Evolutionary conservation across 2,329 filamentous ascomycete genomes (phyloP).

Genomic region (Trichoderma hamatum): DNA sequence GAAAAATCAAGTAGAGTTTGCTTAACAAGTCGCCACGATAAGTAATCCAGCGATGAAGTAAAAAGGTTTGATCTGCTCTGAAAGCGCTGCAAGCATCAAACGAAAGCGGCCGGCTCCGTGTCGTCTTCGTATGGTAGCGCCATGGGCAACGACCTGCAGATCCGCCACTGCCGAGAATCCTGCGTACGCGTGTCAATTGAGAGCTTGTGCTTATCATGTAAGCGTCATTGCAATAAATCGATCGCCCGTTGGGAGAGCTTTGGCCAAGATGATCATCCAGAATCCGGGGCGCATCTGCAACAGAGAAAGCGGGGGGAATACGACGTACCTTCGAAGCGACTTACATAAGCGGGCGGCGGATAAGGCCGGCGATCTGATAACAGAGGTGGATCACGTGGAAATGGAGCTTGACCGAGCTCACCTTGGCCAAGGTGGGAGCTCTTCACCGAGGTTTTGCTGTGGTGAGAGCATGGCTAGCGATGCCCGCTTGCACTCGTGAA

Average conservation of each 20-base stretch:
- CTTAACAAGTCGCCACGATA: background rate
- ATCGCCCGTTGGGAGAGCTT: conserved; percentile 15
- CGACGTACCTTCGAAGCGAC: background rate
- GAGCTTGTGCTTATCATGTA: conserved; percentile 13
- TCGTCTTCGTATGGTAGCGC: background rate
- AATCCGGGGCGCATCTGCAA: conserved; percentile 22
- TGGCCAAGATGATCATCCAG: conserved; percentile 15
- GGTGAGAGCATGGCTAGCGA: background rate
- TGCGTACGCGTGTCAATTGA: background rate
- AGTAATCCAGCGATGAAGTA: background rate
- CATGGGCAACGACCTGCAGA: background rate
- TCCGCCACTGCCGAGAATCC: background rate
- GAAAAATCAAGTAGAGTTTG: background rate
- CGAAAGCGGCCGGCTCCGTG: conserved; percentile 13
- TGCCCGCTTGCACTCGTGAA: background rate
- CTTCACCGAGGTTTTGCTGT: conserved; percentile 16
- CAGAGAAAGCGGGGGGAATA: conserved; percentile 22
- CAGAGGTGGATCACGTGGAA: conserved; percentile 6
- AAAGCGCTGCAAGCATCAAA: background rate
- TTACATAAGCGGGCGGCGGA: background rate
- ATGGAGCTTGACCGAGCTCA: conserved; percentile 16
- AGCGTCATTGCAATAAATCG: conserved; percentile 24
- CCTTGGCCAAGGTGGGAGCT: background rate
- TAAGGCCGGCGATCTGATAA: conserved; percentile 7
- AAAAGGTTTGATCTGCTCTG: background rate